phyloP scores from a whole-genome alignment of 129 eudicot genomes.

The Silybum marianum region DNA sequence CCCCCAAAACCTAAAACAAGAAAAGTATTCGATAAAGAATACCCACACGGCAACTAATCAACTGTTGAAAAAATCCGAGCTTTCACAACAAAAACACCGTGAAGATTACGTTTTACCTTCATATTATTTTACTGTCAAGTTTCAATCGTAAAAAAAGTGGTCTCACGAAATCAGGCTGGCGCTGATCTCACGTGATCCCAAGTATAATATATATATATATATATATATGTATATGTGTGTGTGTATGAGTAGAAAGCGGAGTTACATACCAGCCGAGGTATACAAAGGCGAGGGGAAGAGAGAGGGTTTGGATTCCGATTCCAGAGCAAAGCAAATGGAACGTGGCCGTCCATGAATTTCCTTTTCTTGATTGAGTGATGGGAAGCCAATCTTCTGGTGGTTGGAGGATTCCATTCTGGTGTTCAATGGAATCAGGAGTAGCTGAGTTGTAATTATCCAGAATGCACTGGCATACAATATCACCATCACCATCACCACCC shows the following conservation, averaged over 20 bases:
- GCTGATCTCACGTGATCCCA: too few relatives aligned
- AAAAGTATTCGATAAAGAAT: background rate
- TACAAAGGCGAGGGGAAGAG: conserved; percentile 50
- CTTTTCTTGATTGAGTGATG: conserved; percentile 50
- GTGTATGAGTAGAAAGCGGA: background rate
- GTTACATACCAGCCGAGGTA: conserved; percentile 64
- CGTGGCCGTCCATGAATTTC: conserved; percentile 40
- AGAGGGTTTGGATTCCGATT: conserved; percentile 51
- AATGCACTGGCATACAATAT: background rate
- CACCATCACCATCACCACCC: conserved; percentile 15
- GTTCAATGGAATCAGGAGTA: background rate
- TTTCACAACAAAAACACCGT: too few relatives aligned
- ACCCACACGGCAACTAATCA: background rate
- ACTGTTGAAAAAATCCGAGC: too few relatives aligned
- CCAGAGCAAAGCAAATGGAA: conserved; percentile 56
- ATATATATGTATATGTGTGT: too few relatives aligned
- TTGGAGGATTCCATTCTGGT: background rate
- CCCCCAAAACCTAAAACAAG: conserved; percentile 57
- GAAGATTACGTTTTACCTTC: too few relatives aligned
- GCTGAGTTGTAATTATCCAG: background rate
- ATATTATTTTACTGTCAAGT: too few relatives aligned
- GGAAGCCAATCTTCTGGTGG: conserved; percentile 58
- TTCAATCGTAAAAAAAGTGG: too few relatives aligned
- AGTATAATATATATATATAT: too few relatives aligned
- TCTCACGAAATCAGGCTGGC: too few relatives aligned